These are phyloP conservation scores for Globisporangium abappressorium DNA, from an alignment of 352 stramenopile species.

Conservation along the genomic window DNA sequence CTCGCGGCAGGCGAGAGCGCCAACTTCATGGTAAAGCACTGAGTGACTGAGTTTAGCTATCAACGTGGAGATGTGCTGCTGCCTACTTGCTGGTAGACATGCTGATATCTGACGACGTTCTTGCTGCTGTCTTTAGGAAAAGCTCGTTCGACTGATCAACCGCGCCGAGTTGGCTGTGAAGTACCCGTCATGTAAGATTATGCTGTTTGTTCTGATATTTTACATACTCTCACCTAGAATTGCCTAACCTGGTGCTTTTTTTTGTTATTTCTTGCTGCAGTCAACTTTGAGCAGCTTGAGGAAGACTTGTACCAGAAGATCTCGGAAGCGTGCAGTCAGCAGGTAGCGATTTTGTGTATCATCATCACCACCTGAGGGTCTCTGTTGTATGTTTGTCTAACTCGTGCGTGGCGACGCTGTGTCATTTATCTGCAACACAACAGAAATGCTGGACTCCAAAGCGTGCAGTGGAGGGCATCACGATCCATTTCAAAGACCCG, in stretches of 20 bases:
- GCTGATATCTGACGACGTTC: background rate
- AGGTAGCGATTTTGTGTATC: slow-evolving; percentile 24
- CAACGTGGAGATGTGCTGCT: background rate
- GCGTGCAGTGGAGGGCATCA: slow-evolving; percentile 74
- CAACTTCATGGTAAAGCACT: slow-evolving; percentile 56
- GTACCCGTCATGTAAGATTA: slow-evolving; percentile 45
- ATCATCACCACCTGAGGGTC: background rate
- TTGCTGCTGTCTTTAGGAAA: slow-evolving; percentile 43
- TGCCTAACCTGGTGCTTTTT: background rate
- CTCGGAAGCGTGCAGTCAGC: slow-evolving; percentile 52
- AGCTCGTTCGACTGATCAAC: slow-evolving; percentile 80
- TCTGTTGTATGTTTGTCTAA: background rate
- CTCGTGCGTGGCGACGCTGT: background rate
- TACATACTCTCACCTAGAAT: background rate
- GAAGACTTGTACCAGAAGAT: slow-evolving; percentile 75
- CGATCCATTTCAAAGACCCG: slow-evolving; percentile 73
- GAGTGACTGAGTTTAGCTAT: background rate
- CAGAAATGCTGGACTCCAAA: slow-evolving; percentile 70
- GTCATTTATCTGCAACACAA: background rate
- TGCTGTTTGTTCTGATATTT: background rate
- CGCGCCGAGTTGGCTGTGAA: slow-evolving; percentile 81
- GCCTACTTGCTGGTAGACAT: background rate
- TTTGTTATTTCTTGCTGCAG: slow-evolving; percentile 19
- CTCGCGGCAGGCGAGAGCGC: slow-evolving; percentile 70
- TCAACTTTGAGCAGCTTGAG: slow-evolving; percentile 85